Evolutionary conservation across 306 rosid species (phyloP), one percentile per base, ranked within the genome.

Genomic region (Coriaria nepalensis): DNA sequence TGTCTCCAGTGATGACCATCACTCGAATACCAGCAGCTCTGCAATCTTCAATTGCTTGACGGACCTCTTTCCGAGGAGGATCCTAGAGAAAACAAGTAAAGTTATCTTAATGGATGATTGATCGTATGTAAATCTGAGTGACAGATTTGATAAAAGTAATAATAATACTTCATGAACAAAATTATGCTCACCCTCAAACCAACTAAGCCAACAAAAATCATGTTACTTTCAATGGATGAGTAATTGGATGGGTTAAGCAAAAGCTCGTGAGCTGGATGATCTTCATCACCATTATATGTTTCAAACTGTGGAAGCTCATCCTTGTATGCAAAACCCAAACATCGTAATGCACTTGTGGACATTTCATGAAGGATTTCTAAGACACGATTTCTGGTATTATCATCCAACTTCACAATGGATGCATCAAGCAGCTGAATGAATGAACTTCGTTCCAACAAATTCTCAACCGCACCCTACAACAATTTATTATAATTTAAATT

Each of bases 271-370:
- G 93, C 90, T 39, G 90, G 90, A 70, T 88, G 95, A 29, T 84
- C 95, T 20, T 84, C 97, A 49, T 66, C 77, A 9, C 95, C 93
- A 8, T 51, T 47, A 47, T 88, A 88, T 50, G 50, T 49, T 56
- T 51, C 64, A 46, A 88, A 84, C 49, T 33, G 60, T 40, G 59
- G 53, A 41, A 68, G 79, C 29, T 78, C 90, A 33, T 78, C 93
- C 68, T 84, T 84, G 82, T 74, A 88, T 42, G 97, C 97, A 67
- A 90, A 90, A 64, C 95, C 95, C 72, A 90, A 72, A 71, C 94
- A 84, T 33, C 95, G 85, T 50, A 90, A 68, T 47, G 97, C 87
- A 58, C 85, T 52, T 37, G 80, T 76, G n/a, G 97, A 84, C 97
- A 90, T 90, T 50, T 77, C 84, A 53, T 59, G 78, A 66, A 90